Evolutionary conservation across 805 yeast species (phyloP).

Genomic region (Zygosaccharomyces gambellarensis): DNA sequence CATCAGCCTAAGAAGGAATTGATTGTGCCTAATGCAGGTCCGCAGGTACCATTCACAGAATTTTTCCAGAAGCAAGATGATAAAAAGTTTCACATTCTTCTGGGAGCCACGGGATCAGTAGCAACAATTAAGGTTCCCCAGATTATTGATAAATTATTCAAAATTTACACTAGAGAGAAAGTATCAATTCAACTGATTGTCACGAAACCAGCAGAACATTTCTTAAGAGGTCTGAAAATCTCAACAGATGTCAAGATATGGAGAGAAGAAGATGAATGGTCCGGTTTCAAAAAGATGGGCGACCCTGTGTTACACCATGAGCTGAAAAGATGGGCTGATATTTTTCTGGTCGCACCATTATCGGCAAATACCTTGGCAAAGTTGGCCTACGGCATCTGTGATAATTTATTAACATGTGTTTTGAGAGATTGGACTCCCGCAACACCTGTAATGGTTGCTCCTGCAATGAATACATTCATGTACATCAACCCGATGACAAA

Average conservation of each 20-base stretch:
- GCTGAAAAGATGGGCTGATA: conserved; percentile 80
- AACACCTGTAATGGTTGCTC: conserved; percentile 69
- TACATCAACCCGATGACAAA: conserved; percentile 76
- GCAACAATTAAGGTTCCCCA: conserved; percentile 92
- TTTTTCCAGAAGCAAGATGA: conserved; percentile 71
- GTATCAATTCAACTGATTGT: conserved; percentile 82
- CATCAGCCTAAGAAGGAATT: conserved; percentile 40
- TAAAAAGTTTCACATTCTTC: conserved; percentile 76
- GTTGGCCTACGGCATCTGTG: conserved; percentile 70
- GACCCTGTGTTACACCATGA: conserved; percentile 79
- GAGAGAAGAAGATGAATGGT: conserved; percentile 84
- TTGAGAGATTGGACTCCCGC: conserved; percentile 75
- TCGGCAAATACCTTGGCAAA: conserved; percentile 78
- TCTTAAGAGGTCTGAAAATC: conserved; percentile 56
- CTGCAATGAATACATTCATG: conserved; percentile 84
- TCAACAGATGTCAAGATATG: conserved; percentile 75
- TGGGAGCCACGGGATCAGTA: conserved; percentile 95
- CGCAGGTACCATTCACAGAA: conserved; percentile 70
- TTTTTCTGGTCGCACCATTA: conserved; percentile 68
- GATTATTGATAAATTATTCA: conserved; percentile 80
- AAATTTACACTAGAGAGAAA: conserved; percentile 66
- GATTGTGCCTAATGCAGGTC: conserved; percentile 46
- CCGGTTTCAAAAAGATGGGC: conserved; percentile 45
- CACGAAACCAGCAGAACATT: conserved; percentile 72
- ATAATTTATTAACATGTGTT: conserved; percentile 67